Conservation (phyloP, 2,329 filamentous ascomycete genomes). For the Aspergillus phoenicis region DNA sequence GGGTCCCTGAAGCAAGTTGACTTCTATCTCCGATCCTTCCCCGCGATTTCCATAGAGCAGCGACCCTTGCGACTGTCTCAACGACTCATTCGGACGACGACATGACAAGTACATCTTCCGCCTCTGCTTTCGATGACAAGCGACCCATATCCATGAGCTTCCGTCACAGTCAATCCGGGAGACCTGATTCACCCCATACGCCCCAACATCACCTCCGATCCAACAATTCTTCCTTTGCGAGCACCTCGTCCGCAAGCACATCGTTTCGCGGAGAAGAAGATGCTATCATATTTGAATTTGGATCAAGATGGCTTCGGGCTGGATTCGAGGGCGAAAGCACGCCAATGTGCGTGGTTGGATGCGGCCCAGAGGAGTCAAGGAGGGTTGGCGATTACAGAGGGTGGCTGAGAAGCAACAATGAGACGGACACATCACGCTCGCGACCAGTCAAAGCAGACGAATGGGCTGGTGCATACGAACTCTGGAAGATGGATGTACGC, state of each 20-base stretch:
- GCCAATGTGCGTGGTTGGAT: slow-evolving; percentile 71
- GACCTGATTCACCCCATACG: slow-evolving; percentile 61
- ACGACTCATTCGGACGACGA: slow-evolving; percentile 12
- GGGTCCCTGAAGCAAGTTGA: slow-evolving; percentile 6
- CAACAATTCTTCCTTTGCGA: slow-evolving; percentile 55
- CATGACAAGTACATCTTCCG: slow-evolving; percentile 22
- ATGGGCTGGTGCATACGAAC: slow-evolving; percentile 59
- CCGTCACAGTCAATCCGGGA: slow-evolving; percentile 34
- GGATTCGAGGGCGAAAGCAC: slow-evolving; percentile 83
- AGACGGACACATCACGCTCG: slow-evolving; percentile 46
- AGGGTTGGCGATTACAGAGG: slow-evolving; percentile 79
- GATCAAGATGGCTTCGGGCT: slow-evolving; percentile 73
- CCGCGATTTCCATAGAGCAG: slow-evolving; percentile 15
- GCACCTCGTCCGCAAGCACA: slow-evolving; percentile 60
- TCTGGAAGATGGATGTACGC: slow-evolving; percentile 78
- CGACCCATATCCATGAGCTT: slow-evolving; percentile 27
- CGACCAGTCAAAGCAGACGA: slow-evolving; percentile 35
- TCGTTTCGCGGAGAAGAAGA: slow-evolving; percentile 77
- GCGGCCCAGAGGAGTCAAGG: slow-evolving; percentile 74
- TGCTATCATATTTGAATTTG: slow-evolving; percentile 78
- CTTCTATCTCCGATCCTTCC: slow-evolving; percentile 16
- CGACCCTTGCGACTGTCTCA: background rate
- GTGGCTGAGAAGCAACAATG: slow-evolving; percentile 61
- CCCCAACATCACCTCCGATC: slow-evolving; percentile 52
- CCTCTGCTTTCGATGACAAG: slow-evolving; percentile 16